These are phyloP conservation scores for Fibroporia radiculosa DNA, from an alignment of 768 basidiomycete species.

Conservation along the genomic window DNA sequence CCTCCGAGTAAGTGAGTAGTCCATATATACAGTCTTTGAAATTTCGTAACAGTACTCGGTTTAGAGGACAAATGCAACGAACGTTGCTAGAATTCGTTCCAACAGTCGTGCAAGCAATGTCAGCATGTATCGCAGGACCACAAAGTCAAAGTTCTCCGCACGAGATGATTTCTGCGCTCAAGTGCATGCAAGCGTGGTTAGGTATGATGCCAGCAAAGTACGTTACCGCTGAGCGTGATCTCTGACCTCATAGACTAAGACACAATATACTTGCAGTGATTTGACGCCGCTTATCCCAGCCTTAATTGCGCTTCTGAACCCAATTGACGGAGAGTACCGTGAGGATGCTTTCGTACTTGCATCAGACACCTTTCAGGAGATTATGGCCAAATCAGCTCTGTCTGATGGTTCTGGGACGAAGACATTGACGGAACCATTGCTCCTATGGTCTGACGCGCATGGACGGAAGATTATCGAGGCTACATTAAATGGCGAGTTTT, in stretches of 20 bases:
- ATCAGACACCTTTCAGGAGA: conserved; percentile 68
- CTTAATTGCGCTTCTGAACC: conserved; percentile 41
- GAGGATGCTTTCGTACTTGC: conserved; percentile 53
- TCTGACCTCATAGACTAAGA: too few relatives aligned
- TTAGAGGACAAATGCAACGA: conserved; percentile 55
- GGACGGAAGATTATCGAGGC: conserved; percentile 42
- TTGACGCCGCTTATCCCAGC: conserved; percentile 61
- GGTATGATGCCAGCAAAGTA: conserved; percentile 60
- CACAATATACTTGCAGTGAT: conserved; percentile 37
- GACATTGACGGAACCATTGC: conserved; percentile 76
- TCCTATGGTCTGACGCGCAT: conserved; percentile 64
- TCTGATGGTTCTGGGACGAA: conserved; percentile 61
- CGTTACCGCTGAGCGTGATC: too few relatives aligned
- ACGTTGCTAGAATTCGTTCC: conserved; percentile 61
- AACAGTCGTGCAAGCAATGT: conserved; percentile 65
- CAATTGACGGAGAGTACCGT: conserved; percentile 28
- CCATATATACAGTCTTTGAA: not conserved
- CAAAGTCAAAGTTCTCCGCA: conserved; percentile 22
- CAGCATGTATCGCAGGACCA: conserved; percentile 40
- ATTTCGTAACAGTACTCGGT: not conserved
- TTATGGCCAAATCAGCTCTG: conserved; percentile 68
- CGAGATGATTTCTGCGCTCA: conserved; percentile 64
- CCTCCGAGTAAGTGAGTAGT: conserved; percentile 60
- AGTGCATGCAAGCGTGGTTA: conserved; percentile 83
- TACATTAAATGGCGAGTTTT: conserved; percentile 27